Conservation (phyloP, 768 basidiomycete species). For the Lyophyllum semitale region DNA sequence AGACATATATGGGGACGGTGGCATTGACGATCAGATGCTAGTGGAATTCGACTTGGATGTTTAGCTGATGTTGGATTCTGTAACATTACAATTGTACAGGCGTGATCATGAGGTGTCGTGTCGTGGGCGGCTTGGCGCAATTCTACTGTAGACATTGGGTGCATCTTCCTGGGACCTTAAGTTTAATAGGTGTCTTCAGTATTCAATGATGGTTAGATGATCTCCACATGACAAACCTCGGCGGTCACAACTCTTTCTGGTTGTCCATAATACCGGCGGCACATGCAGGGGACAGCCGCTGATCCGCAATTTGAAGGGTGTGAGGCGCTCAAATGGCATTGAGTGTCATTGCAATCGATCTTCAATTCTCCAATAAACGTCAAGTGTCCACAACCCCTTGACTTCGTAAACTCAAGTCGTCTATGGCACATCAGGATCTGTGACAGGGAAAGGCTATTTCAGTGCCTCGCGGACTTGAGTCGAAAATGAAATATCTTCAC, state of each 20-base stretch:
- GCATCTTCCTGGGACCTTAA: slow-evolving; percentile 41
- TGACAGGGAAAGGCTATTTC: slow-evolving; percentile 17
- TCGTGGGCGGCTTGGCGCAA: background rate
- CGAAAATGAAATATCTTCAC: slow-evolving; percentile 23
- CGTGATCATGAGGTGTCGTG: background rate
- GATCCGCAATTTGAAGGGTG: slow-evolving; percentile 52
- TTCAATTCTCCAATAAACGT: slow-evolving; percentile 41
- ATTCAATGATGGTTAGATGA: background rate
- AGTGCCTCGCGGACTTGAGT: slow-evolving; percentile 25
- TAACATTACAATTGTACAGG: slow-evolving; percentile 8
- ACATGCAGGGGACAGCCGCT: slow-evolving; percentile 37
- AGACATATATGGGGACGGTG: slow-evolving; percentile 71
- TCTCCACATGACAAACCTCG: slow-evolving; percentile 36
- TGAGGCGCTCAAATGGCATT: slow-evolving; percentile 47
- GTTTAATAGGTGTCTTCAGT: slow-evolving; percentile 17
- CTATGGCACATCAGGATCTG: slow-evolving; percentile 62
- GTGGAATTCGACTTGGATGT: slow-evolving; percentile 56
- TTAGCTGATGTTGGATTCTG: slow-evolving; percentile 18
- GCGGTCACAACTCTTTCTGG: slow-evolving; percentile 51
- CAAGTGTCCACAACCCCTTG: slow-evolving; percentile 56
- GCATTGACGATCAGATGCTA: slow-evolving; percentile 63
- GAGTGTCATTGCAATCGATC: slow-evolving; percentile 52
- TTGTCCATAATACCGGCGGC: slow-evolving; percentile 62
- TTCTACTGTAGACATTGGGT: slow-evolving; percentile 29
- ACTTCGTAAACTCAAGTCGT: slow-evolving; percentile 52